Evolutionary conservation across 2,329 filamentous ascomycete genomes (phyloP), one percentile per base, ranked within the genome.

Genomic region (Ophiobolus disseminans): DNA sequence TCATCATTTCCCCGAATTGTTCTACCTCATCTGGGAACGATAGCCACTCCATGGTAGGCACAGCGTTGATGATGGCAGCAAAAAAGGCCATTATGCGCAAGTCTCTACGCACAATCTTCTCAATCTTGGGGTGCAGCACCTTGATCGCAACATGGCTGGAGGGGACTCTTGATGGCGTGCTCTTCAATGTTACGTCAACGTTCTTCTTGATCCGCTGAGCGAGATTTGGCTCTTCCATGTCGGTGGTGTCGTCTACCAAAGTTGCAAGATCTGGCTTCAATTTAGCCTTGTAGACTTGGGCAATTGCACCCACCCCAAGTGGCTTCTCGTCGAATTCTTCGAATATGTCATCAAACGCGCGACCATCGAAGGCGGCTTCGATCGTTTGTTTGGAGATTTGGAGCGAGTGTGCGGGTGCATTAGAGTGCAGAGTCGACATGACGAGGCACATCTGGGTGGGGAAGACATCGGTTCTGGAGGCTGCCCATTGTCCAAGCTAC

Each of bases 1-100:
- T 88, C 94, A 99, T 99, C 94, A 99, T 99, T 69, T 95, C 89
- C 19, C 92, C 93, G 67, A 99, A 99, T 66, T 97, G 91, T 11
- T 81, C 76, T 3, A 97, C 94, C 71, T 99, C 94, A 60, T 97
- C 93, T 0, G 94, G 94, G 7, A 99, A 84, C 0, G 93, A 97
- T 5, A 99, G 81, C 94, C 94, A 99, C 73, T 97, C 91, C 68
- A 99, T 94, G 0, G 92, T 96, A 0, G 94, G 94, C 23, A 99
- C 88, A 2, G 83, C 77, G 73, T 97, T 96, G 60, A 99, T 86
- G 5, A 89, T 66, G 0, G 84, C 81, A 13, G 94, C 94, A 66
- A 99, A 97, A 75, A 96, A 91, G 7, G 79, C 81, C 94, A 99
- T 99, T 64, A 99, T 99, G 26, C 86, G 85, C 45, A 99, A 77